These are phyloP conservation scores for Dioscorea cayenensis DNA, from an alignment of 116 monocot species.

Conservation along the genomic window DNA sequence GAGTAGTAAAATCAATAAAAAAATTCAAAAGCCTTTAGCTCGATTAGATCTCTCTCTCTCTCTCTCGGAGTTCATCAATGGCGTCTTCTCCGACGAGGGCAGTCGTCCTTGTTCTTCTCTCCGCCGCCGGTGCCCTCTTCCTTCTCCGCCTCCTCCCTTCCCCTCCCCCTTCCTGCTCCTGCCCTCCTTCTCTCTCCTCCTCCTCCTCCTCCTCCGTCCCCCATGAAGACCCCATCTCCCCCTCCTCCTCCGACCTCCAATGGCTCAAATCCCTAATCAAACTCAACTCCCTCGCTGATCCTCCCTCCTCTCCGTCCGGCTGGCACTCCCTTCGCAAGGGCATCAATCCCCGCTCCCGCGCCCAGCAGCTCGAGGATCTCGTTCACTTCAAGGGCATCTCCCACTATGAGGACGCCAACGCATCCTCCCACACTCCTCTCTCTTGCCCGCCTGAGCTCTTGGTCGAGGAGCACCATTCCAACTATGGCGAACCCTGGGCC, in stretches of 20 bases:
- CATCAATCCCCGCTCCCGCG: constrained; percentile 82
- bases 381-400: constrained; percentile 69
- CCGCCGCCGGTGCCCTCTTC: constrained; percentile 48
- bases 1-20: background rate
- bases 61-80: background rate
- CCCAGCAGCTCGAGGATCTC: constrained; percentile 70
- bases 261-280: constrained; percentile 61
- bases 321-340: constrained; percentile 77
- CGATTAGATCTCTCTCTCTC: background rate
- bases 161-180: constrained; percentile 15
- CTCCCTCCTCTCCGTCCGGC: constrained; percentile 33
- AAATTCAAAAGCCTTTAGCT: background rate
- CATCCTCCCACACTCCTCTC: constrained; percentile 50
- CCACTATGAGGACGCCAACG: constrained; percentile 49
- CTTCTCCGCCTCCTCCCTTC: constrained; percentile 38
- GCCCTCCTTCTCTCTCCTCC: constrained; percentile 8
- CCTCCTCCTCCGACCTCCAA: constrained; percentile 39
- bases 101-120: constrained; percentile 37
- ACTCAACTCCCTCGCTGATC: constrained; percentile 46
- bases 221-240: constrained; percentile 18
- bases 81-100: background rate
- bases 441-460: constrained; percentile 69
- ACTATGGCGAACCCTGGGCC: constrained; percentile 95
- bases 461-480: constrained; percentile 92
- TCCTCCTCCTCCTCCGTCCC: constrained; percentile 6